phyloP scores from a whole-genome alignment of 305 asterid species.

The Fraxinus angustifolia region DNA sequence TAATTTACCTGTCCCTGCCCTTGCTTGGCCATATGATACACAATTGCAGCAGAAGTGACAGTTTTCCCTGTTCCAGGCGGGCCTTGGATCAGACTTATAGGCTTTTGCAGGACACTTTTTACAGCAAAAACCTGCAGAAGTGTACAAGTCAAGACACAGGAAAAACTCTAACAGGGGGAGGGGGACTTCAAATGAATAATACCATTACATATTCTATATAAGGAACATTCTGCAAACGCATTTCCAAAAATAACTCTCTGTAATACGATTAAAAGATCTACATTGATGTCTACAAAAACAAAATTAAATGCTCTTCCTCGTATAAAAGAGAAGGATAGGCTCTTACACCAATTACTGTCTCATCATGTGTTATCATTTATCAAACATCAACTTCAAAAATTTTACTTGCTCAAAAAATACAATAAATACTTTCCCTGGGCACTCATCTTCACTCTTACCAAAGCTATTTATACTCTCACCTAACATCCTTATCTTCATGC shows the following conservation, averaged over 20 bases:
- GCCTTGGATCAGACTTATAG: conserved; percentile 96
- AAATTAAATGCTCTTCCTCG: background rate
- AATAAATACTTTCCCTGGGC: background rate
- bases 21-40: conserved; percentile 99
- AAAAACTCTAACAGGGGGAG: background rate
- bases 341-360: background rate
- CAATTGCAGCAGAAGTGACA: conserved; percentile 98
- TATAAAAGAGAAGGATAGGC: background rate
- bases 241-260: background rate
- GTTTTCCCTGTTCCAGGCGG: conserved; percentile 99
- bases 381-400: background rate
- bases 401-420: background rate
- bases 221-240: background rate
- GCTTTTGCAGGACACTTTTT: conserved; percentile 96
- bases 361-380: background rate
- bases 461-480: background rate
- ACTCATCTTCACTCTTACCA: background rate
- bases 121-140: conserved; percentile 84
- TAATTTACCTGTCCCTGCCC: conserved; percentile 96
- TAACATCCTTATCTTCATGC: conserved; percentile 7
- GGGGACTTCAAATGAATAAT: background rate
- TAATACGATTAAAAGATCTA: background rate
- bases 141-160: conserved; percentile 14
- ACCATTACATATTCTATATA: background rate
- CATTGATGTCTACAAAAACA: background rate